Evolutionary conservation across 108 stramenopile species (phyloP).

Genomic region (Cyclotella choctawhatcheeana): DNA sequence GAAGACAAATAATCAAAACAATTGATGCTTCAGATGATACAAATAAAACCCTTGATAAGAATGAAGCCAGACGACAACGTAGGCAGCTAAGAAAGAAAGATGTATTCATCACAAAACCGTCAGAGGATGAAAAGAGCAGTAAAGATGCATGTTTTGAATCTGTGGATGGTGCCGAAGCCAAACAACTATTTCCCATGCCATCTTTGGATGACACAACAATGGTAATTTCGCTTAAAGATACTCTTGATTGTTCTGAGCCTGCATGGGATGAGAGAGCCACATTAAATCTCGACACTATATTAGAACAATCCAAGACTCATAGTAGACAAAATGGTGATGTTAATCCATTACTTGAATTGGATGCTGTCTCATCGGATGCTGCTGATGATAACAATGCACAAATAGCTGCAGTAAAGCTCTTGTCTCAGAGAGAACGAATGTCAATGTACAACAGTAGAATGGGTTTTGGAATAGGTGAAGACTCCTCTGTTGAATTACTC

Average conservation of each 20-base stretch:
- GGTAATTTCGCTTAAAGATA: neutral
- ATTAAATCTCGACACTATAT: neutral
- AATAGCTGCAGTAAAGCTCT: constrained; percentile 27
- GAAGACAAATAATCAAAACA: neutral
- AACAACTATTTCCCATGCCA: constrained; percentile 16
- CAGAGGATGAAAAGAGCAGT: constrained; percentile 4
- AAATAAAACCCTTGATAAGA: constrained; percentile 11
- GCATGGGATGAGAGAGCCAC: constrained; percentile 25
- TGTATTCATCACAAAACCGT: neutral
- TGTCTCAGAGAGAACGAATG: constrained; percentile 40
- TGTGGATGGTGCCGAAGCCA: constrained; percentile 9
- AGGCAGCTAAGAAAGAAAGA: constrained; percentile 9
- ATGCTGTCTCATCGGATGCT: constrained; percentile 11
- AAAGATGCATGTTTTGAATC: constrained; percentile 8
- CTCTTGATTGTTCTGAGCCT: too few relatives aligned
- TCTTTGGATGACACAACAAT: constrained; percentile 4
- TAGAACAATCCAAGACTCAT: constrained; percentile 21
- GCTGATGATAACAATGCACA: neutral
- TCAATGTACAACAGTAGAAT: constrained; percentile 25
- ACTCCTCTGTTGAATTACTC: constrained; percentile 38
- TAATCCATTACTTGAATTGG: constrained; percentile 32
- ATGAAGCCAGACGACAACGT: constrained; percentile 28
- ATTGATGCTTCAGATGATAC: neutral
- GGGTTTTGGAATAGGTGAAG: constrained; percentile 44
- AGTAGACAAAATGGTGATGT: constrained; percentile 4